A percentile compares a stretch with the other conserved stretches of the same genome.
phyloP scores from a whole-genome alignment of 176 grass and related monocot species.

The Otatea glauca region DNA sequence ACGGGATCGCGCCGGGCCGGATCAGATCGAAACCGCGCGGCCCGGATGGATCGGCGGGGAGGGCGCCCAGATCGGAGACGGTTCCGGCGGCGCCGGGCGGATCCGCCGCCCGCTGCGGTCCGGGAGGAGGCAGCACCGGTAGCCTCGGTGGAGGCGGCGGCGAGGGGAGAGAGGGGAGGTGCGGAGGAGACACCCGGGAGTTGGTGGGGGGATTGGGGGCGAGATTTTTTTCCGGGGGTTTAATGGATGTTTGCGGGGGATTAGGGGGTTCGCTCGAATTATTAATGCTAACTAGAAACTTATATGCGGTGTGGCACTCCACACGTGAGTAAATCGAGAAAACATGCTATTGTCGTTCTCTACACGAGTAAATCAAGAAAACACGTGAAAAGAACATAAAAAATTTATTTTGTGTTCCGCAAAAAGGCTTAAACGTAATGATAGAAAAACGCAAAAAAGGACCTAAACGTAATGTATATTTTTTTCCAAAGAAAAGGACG shows the following conservation, averaged over 20 bases:
- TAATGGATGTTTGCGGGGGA: slow-evolving; percentile 39
- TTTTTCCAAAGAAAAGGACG: too few relatives aligned
- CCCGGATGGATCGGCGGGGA: background rate
- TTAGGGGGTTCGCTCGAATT: background rate
- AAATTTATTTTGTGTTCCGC: too few relatives aligned
- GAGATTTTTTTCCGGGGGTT: slow-evolving; percentile 21
- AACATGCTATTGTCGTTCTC: too few relatives aligned
- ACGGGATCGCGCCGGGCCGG: background rate
- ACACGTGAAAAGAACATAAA: too few relatives aligned
- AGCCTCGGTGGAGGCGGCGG: background rate
- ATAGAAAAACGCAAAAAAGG: too few relatives aligned
- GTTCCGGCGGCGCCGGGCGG: background rate
- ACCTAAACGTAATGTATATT: too few relatives aligned
- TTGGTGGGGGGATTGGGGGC: background rate
- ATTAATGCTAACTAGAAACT: background rate
- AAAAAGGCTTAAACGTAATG: too few relatives aligned
- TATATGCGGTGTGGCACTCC: too few relatives aligned
- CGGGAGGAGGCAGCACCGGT: background rate
- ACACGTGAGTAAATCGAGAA: too few relatives aligned
- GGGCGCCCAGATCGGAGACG: background rate
- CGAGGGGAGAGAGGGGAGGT: background rate
- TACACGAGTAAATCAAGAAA: too few relatives aligned
- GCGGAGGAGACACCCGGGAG: too few relatives aligned
- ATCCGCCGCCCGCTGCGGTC: slow-evolving; percentile 7
- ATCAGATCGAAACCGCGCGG: slow-evolving; percentile 20